Evolutionary conservation across 331 rosid genomes (phyloP).

Genomic region (Prunus yedoensis): DNA sequence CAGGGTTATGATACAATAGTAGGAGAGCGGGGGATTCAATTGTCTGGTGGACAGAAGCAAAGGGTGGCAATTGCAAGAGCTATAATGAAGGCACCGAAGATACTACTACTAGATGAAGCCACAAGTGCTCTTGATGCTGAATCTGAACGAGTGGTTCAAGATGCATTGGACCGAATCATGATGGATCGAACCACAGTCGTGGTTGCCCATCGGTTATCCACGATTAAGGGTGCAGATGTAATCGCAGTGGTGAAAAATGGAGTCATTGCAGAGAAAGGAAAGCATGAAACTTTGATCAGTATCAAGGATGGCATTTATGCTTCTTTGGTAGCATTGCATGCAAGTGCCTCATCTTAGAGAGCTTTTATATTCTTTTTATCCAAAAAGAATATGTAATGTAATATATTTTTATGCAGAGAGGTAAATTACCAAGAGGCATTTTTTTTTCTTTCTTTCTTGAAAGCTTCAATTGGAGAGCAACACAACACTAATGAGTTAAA

Average conservation of each 20-base stretch:
- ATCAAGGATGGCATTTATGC: slow-evolving; percentile 48
- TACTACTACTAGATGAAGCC: slow-evolving; percentile 75
- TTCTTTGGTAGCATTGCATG: slow-evolving; percentile 45
- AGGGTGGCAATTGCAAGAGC: slow-evolving; percentile 85
- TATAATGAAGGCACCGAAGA: slow-evolving; percentile 59
- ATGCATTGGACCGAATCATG: slow-evolving; percentile 58
- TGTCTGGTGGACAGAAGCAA: slow-evolving; percentile 85
- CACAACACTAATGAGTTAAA: neutral
- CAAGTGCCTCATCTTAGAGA: slow-evolving; percentile 38
- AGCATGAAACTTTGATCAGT: slow-evolving; percentile 44
- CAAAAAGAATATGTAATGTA: neutral
- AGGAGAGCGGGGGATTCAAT: slow-evolving; percentile 74
- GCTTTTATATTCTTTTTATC: neutral
- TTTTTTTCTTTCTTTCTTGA: neutral
- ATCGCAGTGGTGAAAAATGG: slow-evolving; percentile 54
- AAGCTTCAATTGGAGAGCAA: neutral
- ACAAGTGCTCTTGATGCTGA: slow-evolving; percentile 83
- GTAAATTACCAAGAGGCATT: neutral
- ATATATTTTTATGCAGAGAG: neutral
- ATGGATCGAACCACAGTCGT: slow-evolving; percentile 45
- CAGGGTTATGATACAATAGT: slow-evolving; percentile 61
- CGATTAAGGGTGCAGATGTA: slow-evolving; percentile 44
- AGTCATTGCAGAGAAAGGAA: slow-evolving; percentile 52
- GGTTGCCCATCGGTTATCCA: slow-evolving; percentile 50
- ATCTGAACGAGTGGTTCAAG: slow-evolving; percentile 71